A percentile compares a stretch with the other conserved stretches of the same genome.
Evolutionary conservation across 2,329 filamentous ascomycete genomes (phyloP).

Genomic region (Colletotrichum abscissum): DNA sequence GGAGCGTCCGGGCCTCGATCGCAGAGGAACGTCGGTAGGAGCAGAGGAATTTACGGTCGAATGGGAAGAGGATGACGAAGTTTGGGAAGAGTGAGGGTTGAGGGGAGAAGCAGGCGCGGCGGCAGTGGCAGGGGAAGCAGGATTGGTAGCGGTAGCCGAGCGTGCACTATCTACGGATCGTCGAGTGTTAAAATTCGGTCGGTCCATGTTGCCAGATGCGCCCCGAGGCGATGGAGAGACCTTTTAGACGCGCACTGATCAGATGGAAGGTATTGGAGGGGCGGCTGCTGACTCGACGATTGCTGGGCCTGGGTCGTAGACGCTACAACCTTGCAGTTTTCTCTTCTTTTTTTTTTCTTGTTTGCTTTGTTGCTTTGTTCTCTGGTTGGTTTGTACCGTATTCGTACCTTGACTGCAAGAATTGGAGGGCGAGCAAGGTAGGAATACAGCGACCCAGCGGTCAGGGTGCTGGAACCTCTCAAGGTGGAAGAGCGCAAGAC

Average conservation of each 20-base stretch:
- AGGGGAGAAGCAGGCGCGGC: slow-evolving; percentile 38
- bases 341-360: background rate
- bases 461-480: background rate
- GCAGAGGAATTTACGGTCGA: slow-evolving; percentile 6
- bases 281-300: slow-evolving; percentile 30
- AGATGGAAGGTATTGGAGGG: background rate
- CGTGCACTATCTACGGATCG: slow-evolving; percentile 39
- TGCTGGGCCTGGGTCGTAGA: slow-evolving; percentile 1
- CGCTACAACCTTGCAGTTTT: slow-evolving; percentile 18
- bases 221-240: background rate
- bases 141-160: slow-evolving; percentile 26
- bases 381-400: background rate
- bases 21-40: slow-evolving; percentile 13
- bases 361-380: slow-evolving; percentile 17
- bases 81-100: background rate
- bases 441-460: background rate
- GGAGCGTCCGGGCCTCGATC: slow-evolving; percentile 39
- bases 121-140: slow-evolving; percentile 8
- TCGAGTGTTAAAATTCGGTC: slow-evolving; percentile 39
- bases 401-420: background rate
- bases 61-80: slow-evolving; percentile 13
- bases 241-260: background rate
- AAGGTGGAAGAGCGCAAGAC: background rate
- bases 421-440: background rate
- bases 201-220: slow-evolving; percentile 38